Evolutionary conservation across 345 rosid genomes (phyloP), one percentile per base, ranked within the genome.

Genomic region (Lepidium sativum): DNA sequence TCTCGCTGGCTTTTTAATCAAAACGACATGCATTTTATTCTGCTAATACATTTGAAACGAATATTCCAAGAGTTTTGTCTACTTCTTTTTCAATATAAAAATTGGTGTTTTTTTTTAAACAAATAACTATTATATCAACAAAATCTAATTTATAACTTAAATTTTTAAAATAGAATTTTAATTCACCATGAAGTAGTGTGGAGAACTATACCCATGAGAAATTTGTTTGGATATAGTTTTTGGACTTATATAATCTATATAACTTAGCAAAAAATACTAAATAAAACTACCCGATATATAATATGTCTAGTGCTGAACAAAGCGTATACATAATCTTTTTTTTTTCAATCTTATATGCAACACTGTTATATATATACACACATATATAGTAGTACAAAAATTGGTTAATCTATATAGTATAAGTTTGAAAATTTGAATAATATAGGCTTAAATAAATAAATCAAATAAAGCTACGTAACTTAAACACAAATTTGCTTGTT

Each of bases 1-100:
- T 61, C 47, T 40, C 31, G 54, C 65, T 67, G 80, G 75, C 51
- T 65, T 72, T 49, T 74, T 67, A 74, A 83, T 51, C 60, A 63
- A 67, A n/a, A n/a, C n/a, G n/a, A n/a, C n/a, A n/a, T n/a, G n/a
- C n/a, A 20, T 20, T 20, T 20, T 2, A 20, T 20, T 20, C 21
- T 20, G 21, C 21, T 38, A 14, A 37, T 54, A 17, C 10, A 8
- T 41, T 41, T 15, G 16, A 15, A 40, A 41, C 2, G n/a, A 31
- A 31, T 52, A 31, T 52, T 52, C 56, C 31, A 52, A 52, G 56
- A 31, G 23, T 32, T 25, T 32, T 2, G 57, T 32, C 40, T 53
- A 33, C 40, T 32, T n/a, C 55, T 27, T 50, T 49, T 50, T 0
- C 9, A 49, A 7, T 29, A 51, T 6, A 29, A 51, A 29, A 14